Base-by-base conservation (phyloP, 169 alveolate genomes). In the Plasmodium coatneyi region DNA sequence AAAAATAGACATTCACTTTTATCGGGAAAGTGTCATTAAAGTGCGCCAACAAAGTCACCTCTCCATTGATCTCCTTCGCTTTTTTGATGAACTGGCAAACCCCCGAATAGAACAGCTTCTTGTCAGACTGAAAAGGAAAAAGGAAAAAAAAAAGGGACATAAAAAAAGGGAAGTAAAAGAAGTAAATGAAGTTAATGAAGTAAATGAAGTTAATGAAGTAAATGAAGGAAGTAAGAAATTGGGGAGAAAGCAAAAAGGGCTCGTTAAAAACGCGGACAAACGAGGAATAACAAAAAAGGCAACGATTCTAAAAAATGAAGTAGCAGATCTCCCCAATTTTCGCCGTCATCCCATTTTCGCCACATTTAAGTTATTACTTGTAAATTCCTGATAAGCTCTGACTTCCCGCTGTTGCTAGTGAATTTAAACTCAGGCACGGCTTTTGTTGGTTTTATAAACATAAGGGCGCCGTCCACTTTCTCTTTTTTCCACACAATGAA, bases 51-150 rank as follows among this genome's bases (percentile, higher is more conserved):
- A 95, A 83, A 22, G 80, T 60, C 39, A 92, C 22, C 22, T 30
- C 84, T 49, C 96, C 95, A n/a, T 76, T 71, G 66, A 90, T 76
- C n/a, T 95, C 96, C 22, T 22, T 84, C 60, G 95, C 95, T 32
- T 92, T 84, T 82, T 95, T 95, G 84, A 95, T 81, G 66, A 95
- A 95, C 54, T 92, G 96, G 32, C 96, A 95, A 78, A 89, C 49
- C 5, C 95, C 96, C 12, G 94, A 93, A 92, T 78, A 95, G 82
- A 92, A 95, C 10, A 92, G 83, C 39, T 56, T 80, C 74, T 95
- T 95, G 72, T 95, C 96, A 41, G 92, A 87, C 96, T 95, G 76
- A 54, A 83, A 41, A 19, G 22, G 16, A n/a, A 76, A 56, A 82
- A 71, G 22, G 71, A 34, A 36, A 5, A 92, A 5, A 92, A 34